Evolutionary conservation across 257 asterid species (phyloP).

Genomic region (Phtheirospermum japonicum): DNA sequence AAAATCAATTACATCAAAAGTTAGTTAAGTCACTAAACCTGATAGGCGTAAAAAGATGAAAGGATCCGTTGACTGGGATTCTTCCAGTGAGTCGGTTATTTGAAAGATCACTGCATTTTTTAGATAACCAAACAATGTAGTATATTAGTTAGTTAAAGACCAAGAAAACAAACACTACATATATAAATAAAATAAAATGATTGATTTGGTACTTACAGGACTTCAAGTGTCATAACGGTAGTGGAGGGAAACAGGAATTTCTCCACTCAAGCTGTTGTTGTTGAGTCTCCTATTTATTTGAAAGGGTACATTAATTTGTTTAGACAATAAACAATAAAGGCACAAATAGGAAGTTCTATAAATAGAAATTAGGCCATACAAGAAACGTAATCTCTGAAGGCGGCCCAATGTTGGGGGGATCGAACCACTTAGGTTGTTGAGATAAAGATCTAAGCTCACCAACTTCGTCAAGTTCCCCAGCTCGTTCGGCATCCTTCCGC

Average conservation of each 20-base stretch:
- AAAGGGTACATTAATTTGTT: too few species aligned
- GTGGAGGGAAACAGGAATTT: slow-evolving; percentile 70
- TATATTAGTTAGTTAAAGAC: slow-evolving; percentile 16
- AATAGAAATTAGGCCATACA: slow-evolving; percentile 46
- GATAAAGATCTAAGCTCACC: slow-evolving; percentile 98
- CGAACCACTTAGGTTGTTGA: slow-evolving; percentile 61
- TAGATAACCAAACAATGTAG: slow-evolving; percentile 18
- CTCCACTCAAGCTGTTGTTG: slow-evolving; percentile 72
- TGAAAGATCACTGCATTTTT: slow-evolving; percentile 81
- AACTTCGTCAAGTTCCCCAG: slow-evolving; percentile 79
- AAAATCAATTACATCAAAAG: slow-evolving; percentile 14
- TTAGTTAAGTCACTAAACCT: slow-evolving; percentile 50
- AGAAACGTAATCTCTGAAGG: slow-evolving; percentile 74
- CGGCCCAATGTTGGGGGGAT: slow-evolving; percentile 72
- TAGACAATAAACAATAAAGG: neutral
- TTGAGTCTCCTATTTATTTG: slow-evolving; percentile 76
- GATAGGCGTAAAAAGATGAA: slow-evolving; percentile 87
- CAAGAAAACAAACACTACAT: neutral
- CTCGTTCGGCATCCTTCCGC: slow-evolving; percentile 75
- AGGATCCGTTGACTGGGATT: slow-evolving; percentile 86
- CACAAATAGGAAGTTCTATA: neutral
- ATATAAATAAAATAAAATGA: neutral
- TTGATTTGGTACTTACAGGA: slow-evolving; percentile 68
- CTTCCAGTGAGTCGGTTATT: slow-evolving; percentile 58
- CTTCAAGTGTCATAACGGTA: slow-evolving; percentile 72